Percentiles rank a stretch among this genome's conserved stretches.
These are phyloP conservation scores for Coniochaeta pulveracea DNA, from an alignment of 2,329 filamentous ascomycete species.

Conservation along the genomic window DNA sequence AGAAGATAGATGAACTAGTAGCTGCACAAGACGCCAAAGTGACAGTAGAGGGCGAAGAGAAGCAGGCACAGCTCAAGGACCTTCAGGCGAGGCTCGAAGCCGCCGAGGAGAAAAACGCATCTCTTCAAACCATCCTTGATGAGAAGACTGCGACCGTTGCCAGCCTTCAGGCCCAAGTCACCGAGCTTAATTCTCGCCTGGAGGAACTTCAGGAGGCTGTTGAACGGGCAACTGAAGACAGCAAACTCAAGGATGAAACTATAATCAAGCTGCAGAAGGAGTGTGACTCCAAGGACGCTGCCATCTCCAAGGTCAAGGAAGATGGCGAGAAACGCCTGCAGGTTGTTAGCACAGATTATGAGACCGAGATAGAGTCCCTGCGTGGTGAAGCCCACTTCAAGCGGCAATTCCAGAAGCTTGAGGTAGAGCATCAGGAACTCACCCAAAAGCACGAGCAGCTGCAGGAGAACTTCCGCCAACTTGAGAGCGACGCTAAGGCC, in stretches of 20 bases:
- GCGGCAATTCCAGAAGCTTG: constrained; percentile 50
- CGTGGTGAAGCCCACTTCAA: constrained; percentile 53
- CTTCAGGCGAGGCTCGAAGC: constrained; percentile 35
- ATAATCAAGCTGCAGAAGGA: constrained; percentile 40
- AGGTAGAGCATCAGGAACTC: constrained; percentile 43
- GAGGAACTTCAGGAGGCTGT: constrained; percentile 37
- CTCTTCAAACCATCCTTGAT: constrained; percentile 31
- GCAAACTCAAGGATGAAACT: constrained; percentile 33
- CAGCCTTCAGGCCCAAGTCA: constrained; percentile 26
- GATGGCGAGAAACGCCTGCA: constrained; percentile 47
- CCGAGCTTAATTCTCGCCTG: constrained; percentile 32
- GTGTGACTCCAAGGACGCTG: constrained; percentile 19
- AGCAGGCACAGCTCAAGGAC: constrained; percentile 38
- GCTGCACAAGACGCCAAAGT: constrained; percentile 31
- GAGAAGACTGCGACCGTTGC: constrained; percentile 27
- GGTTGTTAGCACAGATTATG: constrained; percentile 48
- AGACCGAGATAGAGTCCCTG: constrained; percentile 53
- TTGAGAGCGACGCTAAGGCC: constrained; percentile 27
- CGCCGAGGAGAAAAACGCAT: constrained; percentile 31
- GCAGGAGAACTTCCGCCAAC: too few relatives aligned
- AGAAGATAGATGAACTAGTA: constrained; percentile 41
- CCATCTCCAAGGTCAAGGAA: constrained; percentile 31
- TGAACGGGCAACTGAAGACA: constrained; percentile 32
- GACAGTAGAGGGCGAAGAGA: constrained; percentile 32
- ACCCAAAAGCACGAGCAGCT: constrained; percentile 19